Conservation (phyloP, 2,329 filamentous ascomycete genomes). For the Penicillium brevicompactum region DNA sequence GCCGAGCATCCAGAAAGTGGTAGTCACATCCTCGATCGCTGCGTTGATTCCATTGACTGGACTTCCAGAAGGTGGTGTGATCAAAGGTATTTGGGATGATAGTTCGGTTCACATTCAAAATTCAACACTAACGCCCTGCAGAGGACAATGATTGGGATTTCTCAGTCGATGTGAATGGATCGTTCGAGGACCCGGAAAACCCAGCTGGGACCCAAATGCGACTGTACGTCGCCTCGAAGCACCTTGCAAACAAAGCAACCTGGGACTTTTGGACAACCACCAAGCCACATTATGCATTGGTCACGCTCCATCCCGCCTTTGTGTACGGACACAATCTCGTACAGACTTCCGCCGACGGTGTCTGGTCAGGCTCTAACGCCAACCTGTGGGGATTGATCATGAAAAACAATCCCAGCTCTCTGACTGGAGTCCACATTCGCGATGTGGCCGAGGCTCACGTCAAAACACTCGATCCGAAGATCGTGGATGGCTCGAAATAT, state of each 20-base stretch:
- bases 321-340: slow-evolving; percentile 25
- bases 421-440: slow-evolving; percentile 24
- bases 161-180: slow-evolving; percentile 14
- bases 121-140: slow-evolving; percentile 1
- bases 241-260: slow-evolving; percentile 25
- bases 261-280: slow-evolving; percentile 19
- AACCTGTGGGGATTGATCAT: slow-evolving; percentile 19
- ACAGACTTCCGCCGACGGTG: slow-evolving; percentile 18
- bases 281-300: slow-evolving; percentile 23
- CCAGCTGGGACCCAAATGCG: slow-evolving; percentile 15
- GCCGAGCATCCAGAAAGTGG: slow-evolving; percentile 25
- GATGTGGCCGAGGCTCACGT: slow-evolving; percentile 32
- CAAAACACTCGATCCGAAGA: slow-evolving; percentile 18
- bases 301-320: slow-evolving; percentile 26
- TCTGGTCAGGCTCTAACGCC: slow-evolving; percentile 14
- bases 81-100: slow-evolving; percentile 15
- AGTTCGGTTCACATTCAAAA: no score
- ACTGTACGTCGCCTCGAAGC: slow-evolving; percentile 29
- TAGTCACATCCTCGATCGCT: slow-evolving; percentile 25
- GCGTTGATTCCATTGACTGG: slow-evolving; percentile 20
- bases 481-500: slow-evolving; percentile 24
- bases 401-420: slow-evolving; percentile 2
- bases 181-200: slow-evolving; percentile 14
- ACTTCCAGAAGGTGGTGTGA: slow-evolving; percentile 18
- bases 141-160: slow-evolving; percentile 28